phyloP scores from a whole-genome alignment of 352 stramenopile genomes.

The Pythium pectinolyticum region DNA sequence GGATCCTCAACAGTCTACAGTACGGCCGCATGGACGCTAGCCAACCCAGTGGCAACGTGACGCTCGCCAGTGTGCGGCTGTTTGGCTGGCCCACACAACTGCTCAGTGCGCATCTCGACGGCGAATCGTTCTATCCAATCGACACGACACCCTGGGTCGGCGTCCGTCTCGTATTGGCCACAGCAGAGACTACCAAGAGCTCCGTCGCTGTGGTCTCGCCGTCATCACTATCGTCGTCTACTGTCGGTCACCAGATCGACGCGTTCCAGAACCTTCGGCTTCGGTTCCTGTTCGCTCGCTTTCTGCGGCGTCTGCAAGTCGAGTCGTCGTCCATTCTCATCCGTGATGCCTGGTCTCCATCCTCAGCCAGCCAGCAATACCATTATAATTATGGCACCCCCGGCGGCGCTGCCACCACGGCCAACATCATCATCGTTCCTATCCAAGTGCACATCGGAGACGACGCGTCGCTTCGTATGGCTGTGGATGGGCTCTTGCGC shows the following conservation, averaged over 20 bases:
- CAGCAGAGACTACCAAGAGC: neutral
- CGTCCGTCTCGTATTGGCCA: conserved; percentile 17
- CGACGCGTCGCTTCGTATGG: conserved; percentile 3
- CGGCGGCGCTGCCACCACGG: too few species aligned
- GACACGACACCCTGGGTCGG: conserved; percentile 33
- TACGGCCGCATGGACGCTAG: conserved; percentile 22
- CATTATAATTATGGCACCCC: too few species aligned
- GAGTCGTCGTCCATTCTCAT: conserved; percentile 34
- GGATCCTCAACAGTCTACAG: conserved; percentile 20
- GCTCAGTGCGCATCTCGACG: conserved; percentile 23
- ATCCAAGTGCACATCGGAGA: conserved; percentile 32
- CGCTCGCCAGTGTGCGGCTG: conserved; percentile 24
- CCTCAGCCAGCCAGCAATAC: conserved; percentile 2
- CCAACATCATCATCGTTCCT: conserved; percentile 8
- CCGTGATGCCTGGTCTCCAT: conserved; percentile 6
- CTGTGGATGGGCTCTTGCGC: conserved; percentile 25
- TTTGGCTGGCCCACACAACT: conserved; percentile 29
- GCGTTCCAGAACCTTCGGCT: conserved; percentile 33
- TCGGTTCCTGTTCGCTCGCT: conserved; percentile 26
- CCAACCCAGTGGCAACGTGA: conserved; percentile 16
- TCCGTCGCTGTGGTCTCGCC: too few species aligned
- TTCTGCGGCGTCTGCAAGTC: conserved; percentile 15
- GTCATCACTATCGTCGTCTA: neutral
- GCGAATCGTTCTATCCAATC: conserved; percentile 34
- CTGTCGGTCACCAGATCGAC: neutral